Evolutionary conservation across 192 early-diverging fungal species (phyloP), one percentile per base, ranked within the genome.

Genomic region (Coemansia erecta): DNA sequence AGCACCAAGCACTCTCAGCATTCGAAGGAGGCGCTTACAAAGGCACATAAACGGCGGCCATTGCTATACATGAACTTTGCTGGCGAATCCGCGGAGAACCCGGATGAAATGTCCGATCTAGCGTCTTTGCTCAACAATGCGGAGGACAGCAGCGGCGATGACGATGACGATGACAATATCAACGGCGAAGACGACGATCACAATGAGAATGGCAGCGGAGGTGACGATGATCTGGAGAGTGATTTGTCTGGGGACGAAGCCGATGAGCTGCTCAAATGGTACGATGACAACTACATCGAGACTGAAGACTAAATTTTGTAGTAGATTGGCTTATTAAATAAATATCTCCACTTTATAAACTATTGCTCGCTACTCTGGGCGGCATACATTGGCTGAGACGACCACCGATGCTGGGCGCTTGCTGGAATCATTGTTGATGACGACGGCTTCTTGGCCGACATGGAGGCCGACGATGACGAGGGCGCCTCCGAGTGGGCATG

Each of bases 241-340:
- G 69, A 64, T 8, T n/a, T 72, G 23, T 68, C 75, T 11, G 69
- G 62, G 2, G 69, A 72, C 22, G 75, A 78, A 40, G 75, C 69
- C 0, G 75, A 68, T 7, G 75, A 78, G 45, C 51, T 78, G 61
- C 75, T 78, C 14, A 78, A 72, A 45, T 72, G 69, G 75, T 78
- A 78, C 45, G 75, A 78, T n/a, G 75, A 72, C 65, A 68, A 72
- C 43, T 54, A 60, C 17, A 24, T 43, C 8, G 60, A 58, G 9
- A 26, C 33, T 23, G n/a, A 40, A 13, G 43, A 54, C 1, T 45
- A 45, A 18, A 17, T 45, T 19, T 49, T 49, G 47, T 13, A 4
- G 14, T 13, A 12, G 23, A 22, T 7, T 23, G 23, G 3, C 14
- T 12, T 13, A 8, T 14, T 23, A 24, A 53, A 50, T 50, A 40